Conservation (phyloP, 2,329 filamentous ascomycete species). For the Epicoccum nigrum region DNA sequence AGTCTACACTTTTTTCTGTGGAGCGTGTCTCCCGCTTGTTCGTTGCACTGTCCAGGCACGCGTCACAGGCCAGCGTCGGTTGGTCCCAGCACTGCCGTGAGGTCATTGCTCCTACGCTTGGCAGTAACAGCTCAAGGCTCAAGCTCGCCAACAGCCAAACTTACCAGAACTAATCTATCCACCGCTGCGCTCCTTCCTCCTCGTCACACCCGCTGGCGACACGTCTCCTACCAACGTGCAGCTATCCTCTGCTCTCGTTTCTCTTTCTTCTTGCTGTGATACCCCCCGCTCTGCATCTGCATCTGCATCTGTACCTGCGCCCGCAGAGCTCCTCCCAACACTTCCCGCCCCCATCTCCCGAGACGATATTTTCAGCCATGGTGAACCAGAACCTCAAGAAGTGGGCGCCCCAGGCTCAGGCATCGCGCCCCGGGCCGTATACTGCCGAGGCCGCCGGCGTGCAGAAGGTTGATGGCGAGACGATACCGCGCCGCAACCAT, state of each 20-base stretch:
- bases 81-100: neutral
- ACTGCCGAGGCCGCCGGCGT: constrained; percentile 73
- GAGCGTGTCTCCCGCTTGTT: constrained; percentile 13
- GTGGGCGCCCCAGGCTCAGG: constrained; percentile 54
- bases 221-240: constrained; percentile 24
- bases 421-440: constrained; percentile 71
- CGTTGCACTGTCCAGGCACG: constrained; percentile 14
- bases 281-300: constrained; percentile 22
- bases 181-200: constrained; percentile 5
- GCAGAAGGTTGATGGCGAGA: constrained; percentile 77
- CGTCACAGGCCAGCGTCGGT: constrained; percentile 3
- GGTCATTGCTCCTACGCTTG: constrained; percentile 31
- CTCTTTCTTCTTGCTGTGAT: constrained; percentile 16
- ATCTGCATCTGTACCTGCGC: constrained; percentile 7
- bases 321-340: constrained; percentile 12
- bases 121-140: constrained; percentile 19
- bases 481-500: constrained; percentile 78
- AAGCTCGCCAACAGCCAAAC: constrained; percentile 9
- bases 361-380: constrained; percentile 23
- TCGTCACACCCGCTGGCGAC: constrained; percentile 17
- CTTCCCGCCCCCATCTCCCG: constrained; percentile 1
- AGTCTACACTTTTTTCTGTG: constrained; percentile 2
- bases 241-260: constrained; percentile 5
- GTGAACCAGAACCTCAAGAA: constrained; percentile 55
- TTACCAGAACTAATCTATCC: neutral